These are phyloP conservation scores for Canariomyces notabilis DNA, from an alignment of 2,329 filamentous ascomycete genomes.

Conservation along the genomic window DNA sequence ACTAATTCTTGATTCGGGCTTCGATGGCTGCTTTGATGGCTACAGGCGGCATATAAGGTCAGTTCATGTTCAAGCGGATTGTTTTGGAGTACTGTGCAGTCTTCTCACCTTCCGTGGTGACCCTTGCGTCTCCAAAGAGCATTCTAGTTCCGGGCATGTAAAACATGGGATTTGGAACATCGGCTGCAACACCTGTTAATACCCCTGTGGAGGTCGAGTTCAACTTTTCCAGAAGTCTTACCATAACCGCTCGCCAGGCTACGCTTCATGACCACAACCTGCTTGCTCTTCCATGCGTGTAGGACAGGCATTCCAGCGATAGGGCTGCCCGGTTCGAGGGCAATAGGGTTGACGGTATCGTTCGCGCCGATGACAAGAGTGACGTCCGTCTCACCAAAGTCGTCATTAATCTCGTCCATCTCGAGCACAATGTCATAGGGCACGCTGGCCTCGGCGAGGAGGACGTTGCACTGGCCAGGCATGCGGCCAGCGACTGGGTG, in stretches of 20 bases:
- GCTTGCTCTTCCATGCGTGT: constrained; percentile 91
- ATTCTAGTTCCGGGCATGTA: constrained; percentile 86
- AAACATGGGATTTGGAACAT: constrained; percentile 91
- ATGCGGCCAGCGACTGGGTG: constrained; percentile 87
- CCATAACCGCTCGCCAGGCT: constrained; percentile 85
- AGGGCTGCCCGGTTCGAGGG: constrained; percentile 72
- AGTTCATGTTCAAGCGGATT: background rate
- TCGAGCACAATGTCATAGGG: constrained; percentile 90
- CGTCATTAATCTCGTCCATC: constrained; percentile 96
- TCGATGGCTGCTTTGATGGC: constrained; percentile 33
- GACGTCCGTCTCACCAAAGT: constrained; percentile 79
- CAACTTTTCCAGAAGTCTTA: constrained; percentile 35
- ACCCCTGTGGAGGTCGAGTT: background rate
- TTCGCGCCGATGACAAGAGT: constrained; percentile 89
- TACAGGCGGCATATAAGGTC: constrained; percentile 5
- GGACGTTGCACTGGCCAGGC: constrained; percentile 89
- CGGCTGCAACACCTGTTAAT: constrained; percentile 47
- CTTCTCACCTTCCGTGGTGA: constrained; percentile 68
- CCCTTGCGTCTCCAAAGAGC: constrained; percentile 87
- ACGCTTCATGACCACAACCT: constrained; percentile 89
- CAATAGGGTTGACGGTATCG: constrained; percentile 88
- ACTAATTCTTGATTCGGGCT: constrained; percentile 23
- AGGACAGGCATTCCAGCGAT: constrained; percentile 92
- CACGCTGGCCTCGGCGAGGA: constrained; percentile 81
- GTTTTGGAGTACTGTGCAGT: background rate